Evolutionary conservation across 495 filamentous ascomycete species (phyloP), one percentile per base, ranked within the genome.

Genomic region (Penicillium flavigenum): DNA sequence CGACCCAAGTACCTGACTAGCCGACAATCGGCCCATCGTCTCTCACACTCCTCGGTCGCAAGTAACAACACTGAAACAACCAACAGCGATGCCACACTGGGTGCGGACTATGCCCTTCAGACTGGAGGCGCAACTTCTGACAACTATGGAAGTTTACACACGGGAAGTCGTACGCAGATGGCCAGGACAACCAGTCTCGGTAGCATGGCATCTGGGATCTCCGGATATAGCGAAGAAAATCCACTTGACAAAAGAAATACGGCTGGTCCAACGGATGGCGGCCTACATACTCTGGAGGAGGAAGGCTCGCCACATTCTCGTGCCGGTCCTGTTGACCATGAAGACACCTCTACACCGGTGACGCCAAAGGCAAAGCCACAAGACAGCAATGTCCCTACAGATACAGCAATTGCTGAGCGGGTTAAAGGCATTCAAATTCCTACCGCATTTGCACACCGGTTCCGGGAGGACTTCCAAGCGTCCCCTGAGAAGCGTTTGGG

Each of bases 181-280:
- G 87, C 89, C 19, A 79, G 94, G 47, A 85, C 92, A 11, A 87
- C 92, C 34, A 97, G 92, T 67, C 81, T 98, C 51, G 94, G 94
- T 11, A 97, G 92, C 62, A 91, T 97, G 78, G 90, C 89, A n/a
- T 96, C 92, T 16, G 92, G 90, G 2, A 83, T 96, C 22, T 92
- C 92, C 20, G 88, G 87, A 17, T 81, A 86, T 55, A 84, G 84
- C 51, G 90, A 92, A 51, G 81, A 79, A 52, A 77, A 75, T 46
- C 66, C 66, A 55, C 65, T 74, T 16, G 76, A 77, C 36, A 78
- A 66, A 58, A 70, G 65, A 36, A 73, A 58, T 62, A 58, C 67
- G 6, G 75, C 64, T 44, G 69, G 70, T 16, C 71, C 64, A 14
- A 65, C 73, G 22, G 80, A 85, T 73, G 68, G 81, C 56, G 75